Base-by-base conservation (phyloP, 805 yeast species). In the Yarrowia porcina region DNA sequence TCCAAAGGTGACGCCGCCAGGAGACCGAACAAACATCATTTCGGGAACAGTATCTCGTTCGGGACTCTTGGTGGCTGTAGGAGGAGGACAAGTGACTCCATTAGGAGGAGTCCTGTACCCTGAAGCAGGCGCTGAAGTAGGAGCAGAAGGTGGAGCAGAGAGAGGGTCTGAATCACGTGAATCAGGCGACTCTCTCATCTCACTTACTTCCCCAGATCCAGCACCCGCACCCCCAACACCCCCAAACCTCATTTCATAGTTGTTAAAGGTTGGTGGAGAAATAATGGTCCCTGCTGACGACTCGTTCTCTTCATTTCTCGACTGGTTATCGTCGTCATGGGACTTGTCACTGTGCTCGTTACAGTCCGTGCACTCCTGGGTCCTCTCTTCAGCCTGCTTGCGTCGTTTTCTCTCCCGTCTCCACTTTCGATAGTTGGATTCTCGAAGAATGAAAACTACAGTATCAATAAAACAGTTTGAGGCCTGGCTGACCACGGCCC, bases 401-500 rank as follows among this genome's bases (percentile, higher is more conserved):
- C 20, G 20, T 17, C n/a, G 13, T 44, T 52, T 52, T 25, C 59
- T 23, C 35, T 36, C 44, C 7, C 44, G 59, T 23, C 41, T 21
- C 59, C 59, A 52, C 35, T 52, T 21, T 25, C 59, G 44, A 21
- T 11, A n/a, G 18, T 52, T 52, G n/a, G 61, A 39, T 28, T 91
- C 97, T 63, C 96, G 78, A 66, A 85, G 82, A 35, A 88, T 75
- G 71, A 89, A 91, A 11, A 90, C 96, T 17, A 82, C 64, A 0
- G 91, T 79, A 70, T 91, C 96, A 25, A 91, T 84, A 27, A 85
- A 78, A 52, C 96, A 91, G 73, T 87, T 87, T 68, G 89, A 80
- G 1, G 96, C 92, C 73, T 88, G 91, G 78, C 86, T 83, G 67
- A 85, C 85, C 0, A 94, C 88, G n/a, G 87, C 83, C 62, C 87